Evolutionary conservation across 2,329 filamentous ascomycete genomes (phyloP).

Genomic region (Colletotrichum sp.): DNA sequence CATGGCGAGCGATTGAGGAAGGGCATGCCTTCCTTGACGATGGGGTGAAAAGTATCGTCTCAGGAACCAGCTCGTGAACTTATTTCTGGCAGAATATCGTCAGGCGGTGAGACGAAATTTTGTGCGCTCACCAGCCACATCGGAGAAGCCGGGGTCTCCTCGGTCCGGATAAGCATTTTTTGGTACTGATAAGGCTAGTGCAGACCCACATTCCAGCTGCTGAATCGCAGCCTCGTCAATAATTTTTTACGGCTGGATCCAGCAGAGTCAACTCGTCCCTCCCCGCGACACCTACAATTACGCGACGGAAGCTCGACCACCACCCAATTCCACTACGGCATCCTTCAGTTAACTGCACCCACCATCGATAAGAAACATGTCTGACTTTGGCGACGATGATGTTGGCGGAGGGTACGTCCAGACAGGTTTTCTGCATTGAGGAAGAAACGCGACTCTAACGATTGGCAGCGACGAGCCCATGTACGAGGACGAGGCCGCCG

Average conservation of each 20-base stretch:
- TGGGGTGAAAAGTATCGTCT: neutral
- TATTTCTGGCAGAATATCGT: slow-evolving; percentile 15
- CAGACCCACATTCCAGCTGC: neutral
- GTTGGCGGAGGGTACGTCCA: slow-evolving; percentile 17
- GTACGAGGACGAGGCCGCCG: slow-evolving; percentile 69
- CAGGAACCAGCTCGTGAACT: neutral
- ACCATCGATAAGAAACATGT: slow-evolving; percentile 55
- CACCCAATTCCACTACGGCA: neutral
- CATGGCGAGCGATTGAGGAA: slow-evolving; percentile 7
- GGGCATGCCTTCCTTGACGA: slow-evolving; percentile 1
- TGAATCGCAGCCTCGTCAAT: slow-evolving; percentile 23
- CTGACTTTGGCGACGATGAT: slow-evolving; percentile 73
- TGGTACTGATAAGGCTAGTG: slow-evolving; percentile 8
- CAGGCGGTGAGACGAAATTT: slow-evolving; percentile 19
- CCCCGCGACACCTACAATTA: slow-evolving; percentile 4
- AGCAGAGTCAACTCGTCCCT: neutral
- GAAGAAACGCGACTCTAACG: neutral
- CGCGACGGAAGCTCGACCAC: neutral
- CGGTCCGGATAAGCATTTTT: slow-evolving; percentile 17
- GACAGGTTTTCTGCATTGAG: neutral
- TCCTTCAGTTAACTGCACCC: neutral
- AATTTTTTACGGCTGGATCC: slow-evolving; percentile 22
- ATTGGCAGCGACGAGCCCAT: slow-evolving; percentile 67
- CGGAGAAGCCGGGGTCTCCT: neutral
- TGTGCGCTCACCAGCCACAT: slow-evolving; percentile 3